Conservation (phyloP, 2,329 filamentous ascomycete genomes). For the Neospermospora avenae region DNA sequence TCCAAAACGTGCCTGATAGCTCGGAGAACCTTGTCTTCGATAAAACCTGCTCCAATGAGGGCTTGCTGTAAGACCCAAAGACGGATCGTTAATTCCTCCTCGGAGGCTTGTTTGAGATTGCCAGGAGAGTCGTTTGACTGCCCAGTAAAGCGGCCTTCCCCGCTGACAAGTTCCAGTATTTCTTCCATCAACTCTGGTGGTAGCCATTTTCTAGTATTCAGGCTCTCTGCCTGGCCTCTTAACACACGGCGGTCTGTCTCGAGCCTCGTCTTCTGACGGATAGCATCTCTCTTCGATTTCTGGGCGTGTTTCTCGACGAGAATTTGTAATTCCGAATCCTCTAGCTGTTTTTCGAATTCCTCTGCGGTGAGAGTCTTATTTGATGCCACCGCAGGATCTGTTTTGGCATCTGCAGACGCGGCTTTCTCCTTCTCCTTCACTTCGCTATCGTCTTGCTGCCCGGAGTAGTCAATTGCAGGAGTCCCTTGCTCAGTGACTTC, state of each 20-base stretch:
- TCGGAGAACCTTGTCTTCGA: slow-evolving; percentile 57
- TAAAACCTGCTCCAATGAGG: slow-evolving; percentile 66
- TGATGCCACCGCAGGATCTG: slow-evolving; percentile 1
- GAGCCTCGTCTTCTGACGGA: slow-evolving; percentile 71
- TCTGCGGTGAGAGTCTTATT: slow-evolving; percentile 67
- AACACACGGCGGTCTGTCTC: slow-evolving; percentile 84
- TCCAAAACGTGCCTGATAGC: slow-evolving; percentile 65
- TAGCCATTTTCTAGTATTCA: slow-evolving; percentile 76
- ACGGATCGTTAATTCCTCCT: slow-evolving; percentile 75
- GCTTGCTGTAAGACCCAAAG: slow-evolving; percentile 82
- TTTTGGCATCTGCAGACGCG: slow-evolving; percentile 14
- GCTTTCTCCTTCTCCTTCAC: slow-evolving; percentile 13
- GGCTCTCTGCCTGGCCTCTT: slow-evolving; percentile 69
- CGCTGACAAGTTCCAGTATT: slow-evolving; percentile 69
- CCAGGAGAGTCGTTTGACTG: slow-evolving; percentile 33
- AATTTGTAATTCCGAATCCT: slow-evolving; percentile 84
- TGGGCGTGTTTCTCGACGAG: slow-evolving; percentile 79
- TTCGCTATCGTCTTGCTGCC: slow-evolving; percentile 14
- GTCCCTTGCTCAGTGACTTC: slow-evolving; percentile 46
- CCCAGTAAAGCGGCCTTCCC: slow-evolving; percentile 56
- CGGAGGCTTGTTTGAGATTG: slow-evolving; percentile 52
- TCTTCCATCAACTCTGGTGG: slow-evolving; percentile 74
- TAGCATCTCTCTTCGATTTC: slow-evolving; percentile 76
- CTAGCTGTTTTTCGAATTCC: slow-evolving; percentile 84
- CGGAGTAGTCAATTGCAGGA: slow-evolving; percentile 21